Evolutionary conservation across 441 rosid species (phyloP).

Genomic region (Theobroma grandiflorum): DNA sequence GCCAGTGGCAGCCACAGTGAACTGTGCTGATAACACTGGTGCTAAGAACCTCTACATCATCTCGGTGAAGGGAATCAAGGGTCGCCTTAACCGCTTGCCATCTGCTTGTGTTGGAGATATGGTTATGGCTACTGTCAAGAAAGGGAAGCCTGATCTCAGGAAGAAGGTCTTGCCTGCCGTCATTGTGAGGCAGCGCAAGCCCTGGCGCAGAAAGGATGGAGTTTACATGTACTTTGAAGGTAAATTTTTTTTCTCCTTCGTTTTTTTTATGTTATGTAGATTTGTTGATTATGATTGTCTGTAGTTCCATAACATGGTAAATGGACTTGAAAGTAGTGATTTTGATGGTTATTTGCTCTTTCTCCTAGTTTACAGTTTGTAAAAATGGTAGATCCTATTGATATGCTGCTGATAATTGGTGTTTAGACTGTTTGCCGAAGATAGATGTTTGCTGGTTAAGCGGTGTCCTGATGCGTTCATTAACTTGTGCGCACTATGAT

Average conservation of each 20-base stretch:
- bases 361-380: not conserved
- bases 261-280: not conserved
- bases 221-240: slow-evolving; percentile 92
- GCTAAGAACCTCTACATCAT: slow-evolving; percentile 90
- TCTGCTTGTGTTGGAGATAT: slow-evolving; percentile 90
- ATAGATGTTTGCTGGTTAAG: slow-evolving; percentile 37
- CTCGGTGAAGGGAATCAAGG: slow-evolving; percentile 84
- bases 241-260: slow-evolving; percentile 1
- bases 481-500: slow-evolving; percentile 12
- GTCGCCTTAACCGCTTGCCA: slow-evolving; percentile 76
- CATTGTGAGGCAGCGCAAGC: slow-evolving; percentile 83
- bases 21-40: slow-evolving; percentile 90
- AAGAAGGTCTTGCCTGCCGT: slow-evolving; percentile 88
- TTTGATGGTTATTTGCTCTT: not conserved
- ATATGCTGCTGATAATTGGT: not conserved
- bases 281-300: not conserved
- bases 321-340: not conserved
- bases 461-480: slow-evolving; percentile 22
- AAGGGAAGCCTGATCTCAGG: slow-evolving; percentile 83
- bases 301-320: not conserved
- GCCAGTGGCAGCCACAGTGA: slow-evolving; percentile 90
- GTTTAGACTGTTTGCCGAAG: not conserved
- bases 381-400: not conserved
- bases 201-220: slow-evolving; percentile 91
- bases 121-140: slow-evolving; percentile 95